These are phyloP conservation scores for Basipetospora chlamydospora DNA, from an alignment of 2,329 filamentous ascomycete genomes.

Conservation along the genomic window DNA sequence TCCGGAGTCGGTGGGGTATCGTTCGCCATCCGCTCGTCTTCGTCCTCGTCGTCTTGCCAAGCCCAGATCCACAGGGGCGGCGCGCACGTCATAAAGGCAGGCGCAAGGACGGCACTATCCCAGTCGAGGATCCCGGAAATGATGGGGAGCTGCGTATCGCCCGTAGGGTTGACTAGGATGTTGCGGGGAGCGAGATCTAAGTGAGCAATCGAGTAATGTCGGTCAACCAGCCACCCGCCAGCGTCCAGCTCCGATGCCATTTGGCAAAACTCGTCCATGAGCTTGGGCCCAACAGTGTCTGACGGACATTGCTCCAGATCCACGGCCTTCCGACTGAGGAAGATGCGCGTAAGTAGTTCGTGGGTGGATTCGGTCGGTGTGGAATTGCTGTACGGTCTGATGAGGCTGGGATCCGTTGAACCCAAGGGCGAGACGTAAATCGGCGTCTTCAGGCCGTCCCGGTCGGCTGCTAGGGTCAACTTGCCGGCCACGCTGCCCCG, in stretches of 20 bases:
- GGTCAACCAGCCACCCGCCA: not conserved
- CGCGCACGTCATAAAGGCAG: not conserved
- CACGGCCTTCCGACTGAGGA: too few species aligned
- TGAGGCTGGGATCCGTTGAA: not conserved
- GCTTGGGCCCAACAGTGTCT: too few species aligned
- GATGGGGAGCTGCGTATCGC: not conserved
- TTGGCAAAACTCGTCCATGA: not conserved
- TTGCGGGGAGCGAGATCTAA: not conserved
- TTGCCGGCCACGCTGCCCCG: not conserved
- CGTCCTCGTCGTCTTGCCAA: not conserved
- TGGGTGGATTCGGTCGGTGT: too few species aligned
- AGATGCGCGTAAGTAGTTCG: too few species aligned
- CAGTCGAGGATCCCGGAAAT: not conserved
- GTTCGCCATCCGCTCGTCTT: not conserved
- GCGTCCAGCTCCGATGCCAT: not conserved
- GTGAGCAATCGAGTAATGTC: not conserved
- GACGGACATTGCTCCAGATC: too few species aligned
- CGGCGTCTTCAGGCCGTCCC: not conserved
- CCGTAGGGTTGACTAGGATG: not conserved
- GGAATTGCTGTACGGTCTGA: too few species aligned
- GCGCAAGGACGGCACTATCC: not conserved
- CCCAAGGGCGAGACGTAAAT: not conserved
- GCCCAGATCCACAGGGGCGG: not conserved
- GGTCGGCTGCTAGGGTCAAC: not conserved
- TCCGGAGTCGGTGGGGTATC: not conserved